A percentile compares a stretch with the other conserved stretches of the same genome.
Evolutionary conservation across 2,329 filamentous ascomycete species (phyloP).

Genomic region (Alternaria solani): DNA sequence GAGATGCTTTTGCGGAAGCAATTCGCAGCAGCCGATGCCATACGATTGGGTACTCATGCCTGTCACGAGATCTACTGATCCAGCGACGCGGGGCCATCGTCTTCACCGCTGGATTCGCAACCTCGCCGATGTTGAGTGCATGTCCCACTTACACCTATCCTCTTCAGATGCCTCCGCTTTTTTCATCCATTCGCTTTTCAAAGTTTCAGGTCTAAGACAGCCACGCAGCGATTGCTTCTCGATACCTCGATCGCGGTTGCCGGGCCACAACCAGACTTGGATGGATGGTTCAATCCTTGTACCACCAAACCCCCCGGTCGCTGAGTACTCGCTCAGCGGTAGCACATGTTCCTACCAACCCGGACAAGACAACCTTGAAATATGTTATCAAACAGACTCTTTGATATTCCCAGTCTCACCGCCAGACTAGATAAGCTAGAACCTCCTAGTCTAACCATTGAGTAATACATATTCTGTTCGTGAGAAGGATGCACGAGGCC

Average conservation of each 20-base stretch:
- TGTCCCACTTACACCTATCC: slow-evolving; percentile 22
- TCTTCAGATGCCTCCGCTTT: slow-evolving; percentile 24
- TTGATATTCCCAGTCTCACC: background rate
- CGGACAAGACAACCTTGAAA: background rate
- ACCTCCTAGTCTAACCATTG: background rate
- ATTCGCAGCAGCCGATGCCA: slow-evolving; percentile 32
- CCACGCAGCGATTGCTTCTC: background rate
- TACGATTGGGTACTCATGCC: slow-evolving; percentile 17
- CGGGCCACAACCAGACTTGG: background rate
- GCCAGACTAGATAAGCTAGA: background rate
- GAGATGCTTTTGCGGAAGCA: slow-evolving; percentile 44
- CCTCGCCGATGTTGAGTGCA: slow-evolving; percentile 24
- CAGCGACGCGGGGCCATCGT: slow-evolving; percentile 15
- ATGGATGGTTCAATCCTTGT: background rate
- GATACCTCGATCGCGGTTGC: background rate
- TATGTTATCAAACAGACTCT: background rate
- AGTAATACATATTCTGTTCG: background rate
- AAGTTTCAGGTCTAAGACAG: slow-evolving; percentile 13
- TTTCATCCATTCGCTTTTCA: slow-evolving; percentile 11
- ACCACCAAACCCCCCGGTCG: background rate
- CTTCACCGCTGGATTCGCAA: slow-evolving; percentile 13
- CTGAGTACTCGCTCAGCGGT: background rate
- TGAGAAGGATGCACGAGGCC: background rate
- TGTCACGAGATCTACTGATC: slow-evolving; percentile 16
- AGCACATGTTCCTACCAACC: background rate